Conservation (phyloP, 2,329 filamentous ascomycete genomes). For the Aspergillus nomiae region DNA sequence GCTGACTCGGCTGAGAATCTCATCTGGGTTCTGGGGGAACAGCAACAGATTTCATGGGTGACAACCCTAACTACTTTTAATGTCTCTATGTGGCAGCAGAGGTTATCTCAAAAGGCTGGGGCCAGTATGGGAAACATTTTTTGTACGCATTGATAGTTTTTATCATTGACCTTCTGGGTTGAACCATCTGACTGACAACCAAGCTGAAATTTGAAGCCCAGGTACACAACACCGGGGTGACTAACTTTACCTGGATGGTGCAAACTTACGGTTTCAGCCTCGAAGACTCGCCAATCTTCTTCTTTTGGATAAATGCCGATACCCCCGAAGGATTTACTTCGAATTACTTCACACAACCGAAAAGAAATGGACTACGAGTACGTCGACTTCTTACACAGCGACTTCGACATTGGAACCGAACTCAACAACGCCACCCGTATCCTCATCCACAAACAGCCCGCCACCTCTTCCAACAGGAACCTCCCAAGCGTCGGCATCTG, state of each 20-base stretch:
- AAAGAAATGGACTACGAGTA: not conserved
- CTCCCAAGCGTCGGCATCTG: not conserved
- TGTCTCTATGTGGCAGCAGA: conserved; percentile 21
- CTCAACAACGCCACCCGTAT: not conserved
- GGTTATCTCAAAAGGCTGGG: conserved; percentile 2
- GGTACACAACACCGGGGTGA: not conserved
- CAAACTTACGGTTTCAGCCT: conserved; percentile 19
- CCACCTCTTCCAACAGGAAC: not conserved
- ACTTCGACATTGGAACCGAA: not conserved
- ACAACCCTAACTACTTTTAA: conserved; percentile 16
- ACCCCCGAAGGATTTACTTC: not conserved
- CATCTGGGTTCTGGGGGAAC: conserved; percentile 7
- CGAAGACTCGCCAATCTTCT: conserved; percentile 8
- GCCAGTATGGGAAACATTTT: conserved; percentile 16
- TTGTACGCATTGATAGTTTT: conserved; percentile 1
- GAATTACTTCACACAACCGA: not conserved
- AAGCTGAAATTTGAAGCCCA: conserved; percentile 13
- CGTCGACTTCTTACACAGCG: not conserved
- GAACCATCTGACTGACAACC: not conserved
- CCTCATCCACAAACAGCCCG: not conserved
- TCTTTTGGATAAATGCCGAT: not conserved
- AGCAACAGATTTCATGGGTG: conserved; percentile 9
- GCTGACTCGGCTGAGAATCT: conserved; percentile 8
- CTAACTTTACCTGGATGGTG: conserved; percentile 21
- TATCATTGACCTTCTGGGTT: not conserved